phyloP scores from a whole-genome alignment of 2,329 filamentous ascomycete genomes.

The Alternaria sp. region DNA sequence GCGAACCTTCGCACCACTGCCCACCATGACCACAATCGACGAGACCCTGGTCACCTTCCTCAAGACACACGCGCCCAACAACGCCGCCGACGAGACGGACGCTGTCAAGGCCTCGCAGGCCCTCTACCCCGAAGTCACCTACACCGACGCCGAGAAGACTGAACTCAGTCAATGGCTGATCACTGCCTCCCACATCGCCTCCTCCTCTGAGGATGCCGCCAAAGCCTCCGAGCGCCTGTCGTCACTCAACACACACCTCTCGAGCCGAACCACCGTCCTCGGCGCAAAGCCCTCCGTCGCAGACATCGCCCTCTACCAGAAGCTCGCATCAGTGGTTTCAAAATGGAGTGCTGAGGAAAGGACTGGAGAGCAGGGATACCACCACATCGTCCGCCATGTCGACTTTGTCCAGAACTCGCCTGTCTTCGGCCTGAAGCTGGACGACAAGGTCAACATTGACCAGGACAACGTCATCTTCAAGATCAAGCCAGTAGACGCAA shows the following conservation, averaged over 20 bases:
- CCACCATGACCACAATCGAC: constrained; percentile 48
- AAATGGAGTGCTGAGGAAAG: constrained; percentile 84
- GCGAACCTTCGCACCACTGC: constrained; percentile 20
- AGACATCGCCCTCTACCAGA: constrained; percentile 82
- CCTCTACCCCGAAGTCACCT: constrained; percentile 73
- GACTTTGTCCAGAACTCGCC: constrained; percentile 94
- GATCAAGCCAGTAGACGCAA: constrained; percentile 86
- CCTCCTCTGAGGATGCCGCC: constrained; percentile 62
- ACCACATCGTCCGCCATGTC: constrained; percentile 87
- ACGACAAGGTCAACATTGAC: constrained; percentile 81
- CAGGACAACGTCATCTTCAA: constrained; percentile 81
- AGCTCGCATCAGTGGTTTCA: constrained; percentile 76
- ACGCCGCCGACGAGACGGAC: constrained; percentile 45
- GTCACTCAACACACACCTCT: constrained; percentile 84
- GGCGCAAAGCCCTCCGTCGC: constrained; percentile 88
- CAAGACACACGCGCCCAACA: constrained; percentile 47
- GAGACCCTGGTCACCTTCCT: constrained; percentile 45
- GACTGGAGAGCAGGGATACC: constrained; percentile 86
- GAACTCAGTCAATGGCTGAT: constrained; percentile 91
- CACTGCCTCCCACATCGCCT: constrained; percentile 73
- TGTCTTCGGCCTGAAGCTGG: constrained; percentile 71
- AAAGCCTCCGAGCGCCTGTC: constrained; percentile 71
- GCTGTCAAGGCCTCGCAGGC: constrained; percentile 58
- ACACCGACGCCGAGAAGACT: constrained; percentile 78
- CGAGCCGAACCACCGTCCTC: constrained; percentile 85